Conservation (phyloP, 2,329 filamentous ascomycete species). For the Escovopsis sp. region DNA sequence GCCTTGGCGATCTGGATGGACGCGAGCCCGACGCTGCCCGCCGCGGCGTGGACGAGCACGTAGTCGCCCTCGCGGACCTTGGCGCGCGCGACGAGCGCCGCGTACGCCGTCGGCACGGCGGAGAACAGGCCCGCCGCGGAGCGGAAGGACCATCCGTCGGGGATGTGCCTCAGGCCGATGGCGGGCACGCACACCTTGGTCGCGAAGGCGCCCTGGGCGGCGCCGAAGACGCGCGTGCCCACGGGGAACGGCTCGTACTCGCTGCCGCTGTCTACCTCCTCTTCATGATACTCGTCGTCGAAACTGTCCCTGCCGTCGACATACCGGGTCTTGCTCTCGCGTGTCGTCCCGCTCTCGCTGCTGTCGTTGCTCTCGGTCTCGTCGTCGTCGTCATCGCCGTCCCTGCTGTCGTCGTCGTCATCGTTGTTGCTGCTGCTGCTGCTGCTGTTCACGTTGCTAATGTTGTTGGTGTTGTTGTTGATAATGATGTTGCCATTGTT, state of each 20-base stretch:
- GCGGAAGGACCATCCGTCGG: conserved; percentile 65
- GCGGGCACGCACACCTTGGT: conserved; percentile 58
- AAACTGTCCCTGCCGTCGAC: conserved; percentile 16
- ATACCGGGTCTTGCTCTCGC: no score
- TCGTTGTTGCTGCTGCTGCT: no score
- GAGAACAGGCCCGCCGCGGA: conserved; percentile 85
- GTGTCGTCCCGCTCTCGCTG: no score
- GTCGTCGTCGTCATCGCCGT: no score
- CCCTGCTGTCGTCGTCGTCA: no score
- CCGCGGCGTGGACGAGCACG: conserved; percentile 83
- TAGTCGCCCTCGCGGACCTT: conserved; percentile 65
- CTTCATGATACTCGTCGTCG: no score
- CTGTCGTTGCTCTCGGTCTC: no score
- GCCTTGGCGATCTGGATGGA: conserved; percentile 91
- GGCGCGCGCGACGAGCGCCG: conserved; percentile 64
- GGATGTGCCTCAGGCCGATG: conserved; percentile 54
- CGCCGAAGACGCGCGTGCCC: conserved; percentile 77
- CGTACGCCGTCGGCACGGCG: conserved; percentile 82
- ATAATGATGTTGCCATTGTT: no score
- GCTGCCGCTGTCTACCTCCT: no score
- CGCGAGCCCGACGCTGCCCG: conserved; percentile 79
- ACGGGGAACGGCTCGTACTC: conserved; percentile 39
- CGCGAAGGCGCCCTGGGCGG: conserved; percentile 73
- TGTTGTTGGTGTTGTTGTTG: conserved; percentile 10
- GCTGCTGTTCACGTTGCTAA: conserved; percentile 22